A percentile compares a stretch with the other conserved stretches of the same genome.
These are phyloP conservation scores for Exophiala calicioides DNA, from an alignment of 2,329 filamentous ascomycete species.

Conservation along the genomic window DNA sequence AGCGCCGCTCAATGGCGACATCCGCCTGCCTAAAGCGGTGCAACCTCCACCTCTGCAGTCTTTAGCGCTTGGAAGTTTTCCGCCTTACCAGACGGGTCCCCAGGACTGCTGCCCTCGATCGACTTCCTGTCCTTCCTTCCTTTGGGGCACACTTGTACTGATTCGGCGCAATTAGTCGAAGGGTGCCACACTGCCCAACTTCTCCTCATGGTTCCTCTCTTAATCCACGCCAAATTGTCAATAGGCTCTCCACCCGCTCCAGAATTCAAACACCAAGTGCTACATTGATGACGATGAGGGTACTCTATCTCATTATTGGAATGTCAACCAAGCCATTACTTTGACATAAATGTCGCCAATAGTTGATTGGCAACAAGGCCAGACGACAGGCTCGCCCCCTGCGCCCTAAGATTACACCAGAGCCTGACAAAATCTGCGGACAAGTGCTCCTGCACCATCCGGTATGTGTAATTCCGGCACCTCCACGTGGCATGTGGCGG, in stretches of 20 bases:
- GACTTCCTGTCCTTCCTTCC: no score
- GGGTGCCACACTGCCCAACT: not conserved
- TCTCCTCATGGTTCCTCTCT: conserved; percentile 6
- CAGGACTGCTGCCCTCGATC: no score
- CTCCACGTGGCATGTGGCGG: conserved; percentile 15
- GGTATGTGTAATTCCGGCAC: not conserved
- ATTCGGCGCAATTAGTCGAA: conserved; percentile 3
- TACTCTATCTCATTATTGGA: not conserved
- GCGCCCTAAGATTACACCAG: conserved; percentile 12
- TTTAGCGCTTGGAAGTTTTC: no score
- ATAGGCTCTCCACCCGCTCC: no score
- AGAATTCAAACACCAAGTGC: no score
- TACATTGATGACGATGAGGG: not conserved
- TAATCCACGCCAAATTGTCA: conserved; percentile 11
- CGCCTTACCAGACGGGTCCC: not conserved
- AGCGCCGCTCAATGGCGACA: no score
- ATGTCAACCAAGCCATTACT: no score
- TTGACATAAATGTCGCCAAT: not conserved
- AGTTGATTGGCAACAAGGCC: not conserved
- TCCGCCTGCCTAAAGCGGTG: no score
- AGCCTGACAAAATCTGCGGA: not conserved
- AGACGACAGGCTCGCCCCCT: not conserved
- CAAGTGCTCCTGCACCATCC: not conserved
- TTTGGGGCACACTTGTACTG: not conserved
- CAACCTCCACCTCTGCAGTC: no score